Evolutionary conservation across 2,329 filamentous ascomycete species (phyloP), one percentile per base, ranked within the genome.

Genomic region (Cytospora leucostoma): DNA sequence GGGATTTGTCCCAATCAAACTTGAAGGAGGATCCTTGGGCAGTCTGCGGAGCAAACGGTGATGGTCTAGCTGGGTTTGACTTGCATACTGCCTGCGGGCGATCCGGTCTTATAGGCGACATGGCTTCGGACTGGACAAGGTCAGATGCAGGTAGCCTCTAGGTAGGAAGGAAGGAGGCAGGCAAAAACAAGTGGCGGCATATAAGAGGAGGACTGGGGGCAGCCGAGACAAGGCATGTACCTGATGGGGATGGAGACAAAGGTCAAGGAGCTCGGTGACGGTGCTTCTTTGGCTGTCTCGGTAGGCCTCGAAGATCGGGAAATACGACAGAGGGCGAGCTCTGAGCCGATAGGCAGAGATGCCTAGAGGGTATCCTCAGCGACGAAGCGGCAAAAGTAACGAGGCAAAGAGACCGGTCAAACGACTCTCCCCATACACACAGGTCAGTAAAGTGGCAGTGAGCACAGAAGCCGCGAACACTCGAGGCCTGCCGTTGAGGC

Each of bases 401-500:
- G 44, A 21, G n/a, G n/a, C 44, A 19, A 19, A 47, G 10, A 19
- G 4, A 44, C 11, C 44, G 44, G n/a, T 4, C 44, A 19, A 21
- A n/a, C 40, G 6, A 47, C 40, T 19, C 27, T 27, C 27, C 27
- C 2, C 27, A 27, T 4, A 27, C 27, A 27, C n/a, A 47, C n/a
- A 47, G 11, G n/a, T 47, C 44, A 21, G 44, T 19, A 35, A n/a
- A 37, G 58, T 61, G 38, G 51, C 58, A 55, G 59, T 61, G 51
- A 38, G 38, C 27, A 32, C 38, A n/a, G 56, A 38, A 37, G 50
- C 5, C 27, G n/a, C 19, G 37, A 38, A 55, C 38, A 27, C 27
- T n/a, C 19, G 59, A 55, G 59, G 59, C 59, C 59, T 38, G 32
- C 59, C 51, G 59, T 55, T 32, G 50, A 37, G 58, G 59, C 51